Percentiles rank a stretch among this genome's conserved stretches.
Evolutionary conservation across 768 basidiomycete species (phyloP).

Genomic region (Chiua virens): DNA sequence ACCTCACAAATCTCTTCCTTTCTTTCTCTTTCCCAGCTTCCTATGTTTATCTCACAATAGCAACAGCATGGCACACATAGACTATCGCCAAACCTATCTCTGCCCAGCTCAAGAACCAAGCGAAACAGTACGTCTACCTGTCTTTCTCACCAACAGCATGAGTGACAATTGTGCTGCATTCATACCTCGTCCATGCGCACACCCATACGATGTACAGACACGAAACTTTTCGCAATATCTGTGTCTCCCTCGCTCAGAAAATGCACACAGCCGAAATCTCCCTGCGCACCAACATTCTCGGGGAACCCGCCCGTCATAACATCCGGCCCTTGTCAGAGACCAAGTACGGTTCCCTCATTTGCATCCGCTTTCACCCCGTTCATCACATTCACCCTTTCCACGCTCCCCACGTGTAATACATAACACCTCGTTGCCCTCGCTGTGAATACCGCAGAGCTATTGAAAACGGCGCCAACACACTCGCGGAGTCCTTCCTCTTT

Average conservation of each 20-base stretch:
- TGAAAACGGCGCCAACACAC: slow-evolving; percentile 80
- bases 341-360: slow-evolving; percentile 42
- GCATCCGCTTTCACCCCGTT: background rate
- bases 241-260: slow-evolving; percentile 70
- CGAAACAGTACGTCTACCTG: slow-evolving; percentile 55
- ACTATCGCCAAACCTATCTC: slow-evolving; percentile 87
- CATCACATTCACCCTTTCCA: too few relatives aligned
- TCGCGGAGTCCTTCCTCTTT: slow-evolving; percentile 87
- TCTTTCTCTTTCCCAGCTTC: background rate
- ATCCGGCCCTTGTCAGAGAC: slow-evolving; percentile 78
- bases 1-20: too few relatives aligned
- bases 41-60: too few relatives aligned
- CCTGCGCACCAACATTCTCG: slow-evolving; percentile 73
- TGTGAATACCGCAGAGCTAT: slow-evolving; percentile 55
- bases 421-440: too few relatives aligned
- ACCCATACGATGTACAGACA: too few relatives aligned
- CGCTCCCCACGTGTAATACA: too few relatives aligned
- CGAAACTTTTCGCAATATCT: slow-evolving; percentile 67
- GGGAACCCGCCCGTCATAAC: slow-evolving; percentile 64
- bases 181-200: background rate
- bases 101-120: slow-evolving; percentile 64
- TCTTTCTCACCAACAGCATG: background rate
- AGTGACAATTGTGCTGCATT: background rate
- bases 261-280: slow-evolving; percentile 75
- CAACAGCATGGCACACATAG: slow-evolving; percentile 36